Conservation (phyloP, 2,329 filamentous ascomycete genomes). For the Scedosporium minutisporum region DNA sequence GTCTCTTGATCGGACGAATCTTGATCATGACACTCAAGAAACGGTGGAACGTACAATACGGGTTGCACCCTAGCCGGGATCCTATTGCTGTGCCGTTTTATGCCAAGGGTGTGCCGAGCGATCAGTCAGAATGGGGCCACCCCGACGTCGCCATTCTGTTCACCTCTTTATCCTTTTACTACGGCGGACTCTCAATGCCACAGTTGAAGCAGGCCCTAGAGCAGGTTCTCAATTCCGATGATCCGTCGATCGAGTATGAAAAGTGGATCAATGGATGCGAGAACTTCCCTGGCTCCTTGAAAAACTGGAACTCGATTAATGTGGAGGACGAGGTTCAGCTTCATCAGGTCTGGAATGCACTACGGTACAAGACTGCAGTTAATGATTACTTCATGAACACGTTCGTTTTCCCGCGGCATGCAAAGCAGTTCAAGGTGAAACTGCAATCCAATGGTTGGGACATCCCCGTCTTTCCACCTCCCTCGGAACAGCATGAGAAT, state of each 20-base stretch:
- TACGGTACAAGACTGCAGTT: slow-evolving; percentile 38
- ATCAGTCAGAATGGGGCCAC: slow-evolving; percentile 57
- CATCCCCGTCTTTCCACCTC: slow-evolving; percentile 36
- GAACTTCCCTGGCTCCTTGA: slow-evolving; percentile 33
- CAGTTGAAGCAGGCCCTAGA: slow-evolving; percentile 42
- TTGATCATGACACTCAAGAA: slow-evolving; percentile 51
- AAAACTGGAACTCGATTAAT: slow-evolving; percentile 48
- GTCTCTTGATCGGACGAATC: slow-evolving; percentile 51
- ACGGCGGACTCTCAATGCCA: slow-evolving; percentile 38
- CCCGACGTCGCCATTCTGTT: slow-evolving; percentile 56
- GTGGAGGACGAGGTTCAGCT: slow-evolving; percentile 45
- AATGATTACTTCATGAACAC: slow-evolving; percentile 54
- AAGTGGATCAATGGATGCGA: slow-evolving; percentile 31
- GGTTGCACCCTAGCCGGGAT: slow-evolving; percentile 41
- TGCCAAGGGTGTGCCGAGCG: slow-evolving; percentile 54
- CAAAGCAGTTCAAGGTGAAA: slow-evolving; percentile 55
- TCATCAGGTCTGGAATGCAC: slow-evolving; percentile 34
- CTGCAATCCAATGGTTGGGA: slow-evolving; percentile 61
- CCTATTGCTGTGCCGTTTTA: slow-evolving; percentile 59
- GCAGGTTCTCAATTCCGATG: slow-evolving; percentile 42
- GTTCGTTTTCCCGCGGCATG: slow-evolving; percentile 56
- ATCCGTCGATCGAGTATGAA: slow-evolving; percentile 47
- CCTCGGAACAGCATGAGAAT: not conserved
- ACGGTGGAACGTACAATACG: slow-evolving; percentile 58
- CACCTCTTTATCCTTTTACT: slow-evolving; percentile 60